These are phyloP conservation scores for Triangularia verruculosa DNA, from an alignment of 2,329 filamentous ascomycete genomes.

Conservation along the genomic window DNA sequence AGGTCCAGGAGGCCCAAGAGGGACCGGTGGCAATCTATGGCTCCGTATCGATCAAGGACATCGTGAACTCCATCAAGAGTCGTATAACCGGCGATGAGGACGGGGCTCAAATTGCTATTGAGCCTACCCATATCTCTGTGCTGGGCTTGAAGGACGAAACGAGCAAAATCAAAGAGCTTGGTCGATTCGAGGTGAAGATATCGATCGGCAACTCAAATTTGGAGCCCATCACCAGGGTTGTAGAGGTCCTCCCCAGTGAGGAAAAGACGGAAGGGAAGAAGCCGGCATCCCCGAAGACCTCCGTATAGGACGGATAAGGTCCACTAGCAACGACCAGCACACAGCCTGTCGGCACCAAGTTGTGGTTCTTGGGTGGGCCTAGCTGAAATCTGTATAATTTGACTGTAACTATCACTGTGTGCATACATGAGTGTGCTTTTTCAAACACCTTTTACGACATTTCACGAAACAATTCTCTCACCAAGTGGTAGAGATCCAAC, in stretches of 20 bases:
- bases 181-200: slow-evolving; percentile 40
- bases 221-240: slow-evolving; percentile 33
- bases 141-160: slow-evolving; percentile 32
- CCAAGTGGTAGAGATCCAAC: neutral
- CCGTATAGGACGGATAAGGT: neutral
- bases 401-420: slow-evolving; percentile 2
- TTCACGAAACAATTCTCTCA: neutral
- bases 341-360: neutral
- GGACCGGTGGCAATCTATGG: slow-evolving; percentile 38
- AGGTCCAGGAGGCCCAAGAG: slow-evolving; percentile 12
- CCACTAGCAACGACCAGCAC: neutral
- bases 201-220: slow-evolving; percentile 28
- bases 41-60: slow-evolving; percentile 40
- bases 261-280: neutral
- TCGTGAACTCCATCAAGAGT: slow-evolving; percentile 36
- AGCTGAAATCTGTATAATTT: neutral
- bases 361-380: neutral
- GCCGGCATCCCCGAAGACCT: neutral
- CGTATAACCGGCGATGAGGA: slow-evolving; percentile 34
- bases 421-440: neutral
- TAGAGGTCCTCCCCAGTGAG: slow-evolving; percentile 36
- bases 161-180: slow-evolving; percentile 42
- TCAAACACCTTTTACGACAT: neutral
- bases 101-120: slow-evolving; percentile 37
- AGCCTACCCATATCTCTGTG: slow-evolving; percentile 36